Evolutionary conservation across 257 asterid genomes (phyloP).

Genomic region (Cordia subcordata): DNA sequence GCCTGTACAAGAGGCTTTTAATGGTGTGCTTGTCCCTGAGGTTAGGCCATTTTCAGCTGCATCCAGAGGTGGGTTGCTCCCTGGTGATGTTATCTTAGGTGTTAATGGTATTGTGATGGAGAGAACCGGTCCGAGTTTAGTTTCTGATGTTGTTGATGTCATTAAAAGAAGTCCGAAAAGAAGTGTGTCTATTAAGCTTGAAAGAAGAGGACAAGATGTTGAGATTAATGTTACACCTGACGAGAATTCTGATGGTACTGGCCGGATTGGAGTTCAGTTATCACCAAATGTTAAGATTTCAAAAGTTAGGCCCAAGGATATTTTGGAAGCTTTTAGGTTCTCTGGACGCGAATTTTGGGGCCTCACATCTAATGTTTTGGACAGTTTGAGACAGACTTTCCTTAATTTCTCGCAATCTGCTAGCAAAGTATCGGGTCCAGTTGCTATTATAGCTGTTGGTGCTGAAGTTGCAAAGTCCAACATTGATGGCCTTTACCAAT

Average conservation of each 20-base stretch:
- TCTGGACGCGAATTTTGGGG: conserved; percentile 92
- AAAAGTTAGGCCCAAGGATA: conserved; percentile 53
- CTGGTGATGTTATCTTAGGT: conserved; percentile 87
- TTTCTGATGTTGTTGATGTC: conserved; percentile 74
- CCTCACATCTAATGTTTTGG: conserved; percentile 58
- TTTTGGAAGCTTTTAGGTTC: conserved; percentile 52
- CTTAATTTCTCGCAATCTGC: conserved; percentile 86
- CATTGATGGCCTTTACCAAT: conserved; percentile 83
- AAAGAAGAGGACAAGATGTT: conserved; percentile 50
- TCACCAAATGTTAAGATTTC: conserved; percentile 73
- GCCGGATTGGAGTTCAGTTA: conserved; percentile 84
- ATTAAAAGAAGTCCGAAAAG: conserved; percentile 58
- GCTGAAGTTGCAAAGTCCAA: conserved; percentile 96
- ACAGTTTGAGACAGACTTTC: conserved; percentile 76
- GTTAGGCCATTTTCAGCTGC: conserved; percentile 94
- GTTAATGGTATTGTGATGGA: conserved; percentile 50
- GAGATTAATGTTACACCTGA: conserved; percentile 67
- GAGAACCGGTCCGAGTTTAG: conserved; percentile 60
- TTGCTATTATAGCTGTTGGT: conserved; percentile 96
- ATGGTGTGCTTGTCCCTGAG: conserved; percentile 94
- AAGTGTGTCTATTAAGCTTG: conserved; percentile 53
- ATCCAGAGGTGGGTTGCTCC: conserved; percentile 66
- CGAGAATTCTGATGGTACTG: conserved; percentile 71
- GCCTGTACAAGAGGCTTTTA: conserved; percentile 95
- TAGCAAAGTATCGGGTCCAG: conserved; percentile 94